Percentiles rank a stretch among this genome's conserved stretches.
These are phyloP conservation scores for Thalassiosira pacifica DNA, from an alignment of 352 stramenopile species.

Conservation along the genomic window DNA sequence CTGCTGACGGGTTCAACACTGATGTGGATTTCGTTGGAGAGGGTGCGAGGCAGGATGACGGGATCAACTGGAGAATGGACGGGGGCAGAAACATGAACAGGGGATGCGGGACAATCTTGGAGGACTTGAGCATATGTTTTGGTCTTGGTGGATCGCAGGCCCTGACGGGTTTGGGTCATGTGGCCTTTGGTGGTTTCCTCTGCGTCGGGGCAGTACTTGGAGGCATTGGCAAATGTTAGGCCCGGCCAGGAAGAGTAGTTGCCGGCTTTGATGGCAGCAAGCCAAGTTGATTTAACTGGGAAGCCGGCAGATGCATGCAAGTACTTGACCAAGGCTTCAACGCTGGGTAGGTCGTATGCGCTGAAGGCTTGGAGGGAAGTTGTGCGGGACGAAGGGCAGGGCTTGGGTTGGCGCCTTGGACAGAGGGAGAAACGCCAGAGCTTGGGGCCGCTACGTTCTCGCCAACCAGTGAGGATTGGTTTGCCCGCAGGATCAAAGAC, in stretches of 20 bases:
- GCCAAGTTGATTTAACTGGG: neutral
- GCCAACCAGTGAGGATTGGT: neutral
- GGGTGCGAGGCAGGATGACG: neutral
- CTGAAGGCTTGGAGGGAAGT: neutral
- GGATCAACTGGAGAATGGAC: too few relatives aligned
- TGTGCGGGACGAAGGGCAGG: neutral
- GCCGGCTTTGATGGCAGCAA: neutral
- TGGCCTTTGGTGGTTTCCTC: slow-evolving; percentile 14
- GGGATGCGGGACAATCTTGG: neutral
- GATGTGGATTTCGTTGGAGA: neutral
- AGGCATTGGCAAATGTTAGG: neutral
- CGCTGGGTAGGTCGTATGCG: slow-evolving; percentile 5
- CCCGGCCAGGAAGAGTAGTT: slow-evolving; percentile 13
- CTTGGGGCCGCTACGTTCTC: neutral
- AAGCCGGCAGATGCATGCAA: slow-evolving; percentile 2
- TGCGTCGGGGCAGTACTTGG: neutral
- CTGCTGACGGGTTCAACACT: slow-evolving; percentile 2
- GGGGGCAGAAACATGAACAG: neutral
- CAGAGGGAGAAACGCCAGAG: neutral
- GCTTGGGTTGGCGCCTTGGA: neutral
- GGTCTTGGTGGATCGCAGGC: neutral
- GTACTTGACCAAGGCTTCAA: neutral
- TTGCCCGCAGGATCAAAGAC: neutral
- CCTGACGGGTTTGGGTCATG: neutral
- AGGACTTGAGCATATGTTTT: neutral